Evolutionary conservation across 1,284 basidiomycete genomes (phyloP), one percentile per base, ranked within the genome.

Genomic region (Limonomyces culmigenus): DNA sequence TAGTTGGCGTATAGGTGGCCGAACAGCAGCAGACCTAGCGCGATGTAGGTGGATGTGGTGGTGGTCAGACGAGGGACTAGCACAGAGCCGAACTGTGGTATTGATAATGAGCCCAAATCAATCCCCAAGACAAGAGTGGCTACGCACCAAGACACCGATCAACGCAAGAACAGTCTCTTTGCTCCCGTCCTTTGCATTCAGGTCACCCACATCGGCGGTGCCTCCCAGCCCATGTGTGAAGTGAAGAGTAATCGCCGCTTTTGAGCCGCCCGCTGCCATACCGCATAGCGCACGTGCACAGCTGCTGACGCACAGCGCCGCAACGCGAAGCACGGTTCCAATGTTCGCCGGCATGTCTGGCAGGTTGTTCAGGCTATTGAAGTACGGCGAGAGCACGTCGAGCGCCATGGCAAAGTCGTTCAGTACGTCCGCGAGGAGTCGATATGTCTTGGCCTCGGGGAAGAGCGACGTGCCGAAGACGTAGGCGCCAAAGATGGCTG

Each of bases 141-240:
- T n/a, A 47, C 72, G 49, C 39, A 76, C 75, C 49, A 78, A 45
- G 67, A 77, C 74, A 15, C 76, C 76, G 2, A 70, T 45, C 16
- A 79, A 60, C 1, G 70, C 70, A 4, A 79, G 54, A 0, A 77
- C 67, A 0, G 76, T 79, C 49, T 79, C 74, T 44, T 74, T 73
- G 49, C 74, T 77, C 0, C 68, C 63, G 42, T 76, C 74, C 47
- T 80, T 80, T 1, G 75, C 76, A 39, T 69, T 77, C 25, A 78
- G 53, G 43, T 79, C 76, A 0, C 74, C 74, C 3, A 78, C 58
- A 43, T 79, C 74, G 2, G 74, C 74, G 5, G 54, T 40, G 3
- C 34, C 41, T n/a, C n/a, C n/a, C n/a, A n/a, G n/a, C n/a, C n/a
- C n/a, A n/a, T n/a, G n/a, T 1, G 73, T 67, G 45, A 79, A 75